A percentile compares a stretch with the other conserved stretches of the same genome.
Conservation (phyloP, 2,329 filamentous ascomycete genomes). For the Emmonsia crescens region DNA sequence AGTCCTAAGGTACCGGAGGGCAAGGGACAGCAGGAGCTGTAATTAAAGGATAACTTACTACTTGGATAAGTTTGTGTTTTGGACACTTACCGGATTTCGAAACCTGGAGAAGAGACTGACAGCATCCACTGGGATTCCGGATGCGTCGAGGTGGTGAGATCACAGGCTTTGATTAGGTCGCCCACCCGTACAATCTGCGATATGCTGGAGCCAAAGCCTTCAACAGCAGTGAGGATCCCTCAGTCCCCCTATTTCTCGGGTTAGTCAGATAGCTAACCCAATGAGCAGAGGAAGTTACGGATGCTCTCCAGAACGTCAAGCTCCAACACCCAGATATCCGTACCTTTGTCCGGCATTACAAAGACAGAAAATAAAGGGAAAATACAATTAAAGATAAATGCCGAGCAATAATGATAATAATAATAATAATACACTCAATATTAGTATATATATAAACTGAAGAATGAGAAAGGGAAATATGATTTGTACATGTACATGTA, state of each 20-base stretch:
- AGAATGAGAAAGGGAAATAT: not conserved
- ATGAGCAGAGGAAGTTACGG: slow-evolving; percentile 15
- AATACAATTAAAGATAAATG: not conserved
- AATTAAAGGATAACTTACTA: slow-evolving; percentile 23
- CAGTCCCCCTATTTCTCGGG: slow-evolving; percentile 16
- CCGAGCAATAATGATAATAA: no score
- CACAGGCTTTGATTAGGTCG: slow-evolving; percentile 23
- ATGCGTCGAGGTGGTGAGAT: slow-evolving; percentile 24
- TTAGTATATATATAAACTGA: not conserved
- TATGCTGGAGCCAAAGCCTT: slow-evolving; percentile 29
- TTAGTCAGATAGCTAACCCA: not conserved
- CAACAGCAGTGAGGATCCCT: slow-evolving; percentile 29
- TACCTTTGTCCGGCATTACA: slow-evolving; percentile 22
- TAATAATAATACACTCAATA: not conserved
- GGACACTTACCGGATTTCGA: slow-evolving; percentile 16
- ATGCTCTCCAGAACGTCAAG: slow-evolving; percentile 18
- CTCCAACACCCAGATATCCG: slow-evolving; percentile 18
- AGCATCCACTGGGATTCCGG: not conserved
- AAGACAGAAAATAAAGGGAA: no score
- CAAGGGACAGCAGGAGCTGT: slow-evolving; percentile 23
- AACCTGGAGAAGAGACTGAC: slow-evolving; percentile 18
- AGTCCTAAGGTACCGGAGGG: slow-evolving; percentile 23
- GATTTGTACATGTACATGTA: not conserved
- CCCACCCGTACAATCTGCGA: slow-evolving; percentile 25
- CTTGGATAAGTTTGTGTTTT: slow-evolving; percentile 25